These are phyloP conservation scores for Solanum appendiculatum DNA, from an alignment of 257 asterid genomes.

Conservation along the genomic window DNA sequence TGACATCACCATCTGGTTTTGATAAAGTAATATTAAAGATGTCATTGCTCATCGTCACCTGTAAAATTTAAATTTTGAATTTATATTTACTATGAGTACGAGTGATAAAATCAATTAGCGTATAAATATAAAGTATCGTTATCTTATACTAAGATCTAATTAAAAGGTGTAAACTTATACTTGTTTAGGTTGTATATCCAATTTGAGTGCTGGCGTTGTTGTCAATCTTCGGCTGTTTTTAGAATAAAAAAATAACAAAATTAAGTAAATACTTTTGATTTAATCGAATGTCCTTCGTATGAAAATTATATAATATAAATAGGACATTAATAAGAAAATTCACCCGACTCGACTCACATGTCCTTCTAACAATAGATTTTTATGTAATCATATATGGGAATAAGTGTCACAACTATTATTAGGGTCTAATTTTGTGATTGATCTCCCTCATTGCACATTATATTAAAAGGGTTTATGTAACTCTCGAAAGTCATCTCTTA, in stretches of 20 bases:
- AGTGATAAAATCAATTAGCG: not conserved
- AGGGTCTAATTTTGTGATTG: not conserved
- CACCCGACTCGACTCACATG: not conserved
- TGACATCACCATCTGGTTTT: conserved; percentile 31
- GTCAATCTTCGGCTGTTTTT: not conserved
- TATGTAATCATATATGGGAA: not conserved
- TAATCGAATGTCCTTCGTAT: not conserved
- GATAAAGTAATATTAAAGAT: conserved; percentile 28
- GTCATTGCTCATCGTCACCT: conserved; percentile 39
- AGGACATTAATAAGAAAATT: too few species aligned
- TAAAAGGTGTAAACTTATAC: not conserved
- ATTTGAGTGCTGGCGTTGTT: not conserved
- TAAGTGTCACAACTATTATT: too few species aligned
- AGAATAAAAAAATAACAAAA: not conserved
- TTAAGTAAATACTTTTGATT: not conserved
- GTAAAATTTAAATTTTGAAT: not conserved
- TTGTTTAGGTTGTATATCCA: not conserved
- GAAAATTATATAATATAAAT: too few species aligned
- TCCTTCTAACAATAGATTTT: not conserved
- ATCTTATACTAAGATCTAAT: not conserved
- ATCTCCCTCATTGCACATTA: not conserved
- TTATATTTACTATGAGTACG: rapidly evolving
- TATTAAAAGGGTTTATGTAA: not conserved
- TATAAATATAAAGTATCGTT: not conserved
- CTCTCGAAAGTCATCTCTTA: not conserved